phyloP scores from a whole-genome alignment of 768 basidiomycete species.

The Cubamyces sp. region DNA sequence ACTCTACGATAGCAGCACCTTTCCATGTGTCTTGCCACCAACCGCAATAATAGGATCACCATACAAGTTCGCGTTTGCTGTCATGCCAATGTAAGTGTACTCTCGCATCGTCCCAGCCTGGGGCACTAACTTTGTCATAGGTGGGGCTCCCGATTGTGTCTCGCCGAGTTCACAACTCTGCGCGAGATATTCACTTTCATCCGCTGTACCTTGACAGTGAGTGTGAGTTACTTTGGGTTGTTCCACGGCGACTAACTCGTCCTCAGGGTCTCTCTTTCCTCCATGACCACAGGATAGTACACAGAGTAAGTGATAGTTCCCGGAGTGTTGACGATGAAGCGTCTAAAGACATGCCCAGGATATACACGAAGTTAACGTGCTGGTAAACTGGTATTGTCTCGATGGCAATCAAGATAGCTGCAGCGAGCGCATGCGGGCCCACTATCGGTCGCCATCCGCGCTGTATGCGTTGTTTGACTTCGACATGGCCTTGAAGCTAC shows the following conservation, averaged over 20 bases:
- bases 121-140: not conserved
- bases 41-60: conserved; percentile 4
- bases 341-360: not conserved
- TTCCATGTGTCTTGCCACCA: conserved; percentile 7
- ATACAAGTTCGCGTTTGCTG: not conserved
- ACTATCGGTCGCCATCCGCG: not conserved
- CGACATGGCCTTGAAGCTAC: not conserved
- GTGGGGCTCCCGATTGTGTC: not conserved
- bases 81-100: conserved; percentile 10
- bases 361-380: not conserved
- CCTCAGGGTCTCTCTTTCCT: not conserved
- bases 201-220: no score
- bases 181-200: no score
- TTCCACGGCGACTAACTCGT: no score
- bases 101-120: no score
- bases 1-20: not conserved
- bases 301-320: not conserved
- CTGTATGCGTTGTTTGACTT: not conserved
- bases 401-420: not conserved
- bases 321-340: no score
- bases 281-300: not conserved
- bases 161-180: no score
- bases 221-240: no score
- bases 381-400: not conserved
- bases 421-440: not conserved